phyloP scores from a whole-genome alignment of 2,329 filamentous ascomycete species.

The Neonectria punicea region DNA sequence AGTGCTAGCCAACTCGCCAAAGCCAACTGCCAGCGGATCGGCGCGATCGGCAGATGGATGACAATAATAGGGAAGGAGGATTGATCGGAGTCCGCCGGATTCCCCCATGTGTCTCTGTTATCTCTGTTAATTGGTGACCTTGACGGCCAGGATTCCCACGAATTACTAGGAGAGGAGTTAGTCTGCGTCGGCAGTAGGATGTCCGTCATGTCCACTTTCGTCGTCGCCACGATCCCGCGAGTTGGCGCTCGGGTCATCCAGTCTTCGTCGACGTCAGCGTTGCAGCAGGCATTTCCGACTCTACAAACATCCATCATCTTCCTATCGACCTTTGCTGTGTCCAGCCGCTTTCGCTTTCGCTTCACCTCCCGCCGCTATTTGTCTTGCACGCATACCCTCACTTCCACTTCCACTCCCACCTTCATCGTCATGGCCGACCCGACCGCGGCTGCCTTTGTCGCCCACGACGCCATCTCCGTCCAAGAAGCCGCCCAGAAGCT shows the following conservation, averaged over 20 bases:
- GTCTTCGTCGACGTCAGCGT: neutral
- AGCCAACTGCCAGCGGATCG: neutral
- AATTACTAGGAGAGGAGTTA: neutral
- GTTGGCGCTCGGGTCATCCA: neutral
- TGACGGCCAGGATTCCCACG: neutral
- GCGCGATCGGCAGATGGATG: slow-evolving; percentile 31
- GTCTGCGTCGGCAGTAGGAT: neutral
- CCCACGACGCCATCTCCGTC: slow-evolving; percentile 17
- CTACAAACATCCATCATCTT: neutral
- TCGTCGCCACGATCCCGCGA: neutral
- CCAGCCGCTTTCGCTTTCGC: no score
- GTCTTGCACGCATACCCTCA: no score
- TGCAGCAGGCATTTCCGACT: neutral
- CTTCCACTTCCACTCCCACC: neutral
- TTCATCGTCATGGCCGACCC: slow-evolving; percentile 28
- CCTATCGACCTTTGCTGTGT: neutral
- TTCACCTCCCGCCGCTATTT: no score
- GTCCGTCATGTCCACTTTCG: neutral
- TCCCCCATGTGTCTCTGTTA: slow-evolving; percentile 34
- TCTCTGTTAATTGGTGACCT: slow-evolving; percentile 29
- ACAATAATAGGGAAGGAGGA: slow-evolving; percentile 9
- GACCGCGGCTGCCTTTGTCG: slow-evolving; percentile 5
- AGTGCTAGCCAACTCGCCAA: neutral
- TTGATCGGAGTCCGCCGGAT: slow-evolving; percentile 14
- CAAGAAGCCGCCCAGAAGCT: slow-evolving; percentile 29